Evolutionary conservation across 139 green algal species (phyloP).

Genomic region (Chlorokybus atmophyticus): DNA sequence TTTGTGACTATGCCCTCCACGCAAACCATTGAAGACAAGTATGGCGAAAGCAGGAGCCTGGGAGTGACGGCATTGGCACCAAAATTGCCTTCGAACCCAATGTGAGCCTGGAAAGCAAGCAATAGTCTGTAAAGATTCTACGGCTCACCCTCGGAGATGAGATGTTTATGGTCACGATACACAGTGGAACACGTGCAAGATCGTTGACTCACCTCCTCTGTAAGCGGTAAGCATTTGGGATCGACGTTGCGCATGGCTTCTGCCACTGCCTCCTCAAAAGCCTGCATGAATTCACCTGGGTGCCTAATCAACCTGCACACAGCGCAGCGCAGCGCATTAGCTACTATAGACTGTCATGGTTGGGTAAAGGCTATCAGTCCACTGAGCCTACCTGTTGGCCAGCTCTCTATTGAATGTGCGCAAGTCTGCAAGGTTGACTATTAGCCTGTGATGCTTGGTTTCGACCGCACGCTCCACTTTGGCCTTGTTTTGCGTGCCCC

Average conservation of each 20-base stretch:
- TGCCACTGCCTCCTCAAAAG: conserved; percentile 75
- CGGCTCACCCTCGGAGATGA: not conserved
- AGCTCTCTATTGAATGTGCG: not conserved
- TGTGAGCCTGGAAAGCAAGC: conserved; percentile 36
- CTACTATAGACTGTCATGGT: not conserved
- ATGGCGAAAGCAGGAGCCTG: conserved; percentile 53
- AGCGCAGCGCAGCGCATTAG: too few relatives aligned
- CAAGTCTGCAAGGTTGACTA: conserved; percentile 8
- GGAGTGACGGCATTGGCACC: conserved; percentile 70
- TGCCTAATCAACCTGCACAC: conserved; percentile 40
- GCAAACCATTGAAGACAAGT: conserved; percentile 69
- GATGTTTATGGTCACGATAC: not conserved
- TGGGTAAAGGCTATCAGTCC: conserved; percentile 1
- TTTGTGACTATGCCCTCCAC: conserved; percentile 95
- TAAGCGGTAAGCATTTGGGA: conserved; percentile 22
- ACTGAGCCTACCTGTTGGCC: not conserved
- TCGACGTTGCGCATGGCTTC: conserved; percentile 42
- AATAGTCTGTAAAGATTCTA: conserved; percentile 12
- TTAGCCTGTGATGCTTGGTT: conserved; percentile 1
- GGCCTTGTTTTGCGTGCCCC: not conserved
- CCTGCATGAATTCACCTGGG: conserved; percentile 58
- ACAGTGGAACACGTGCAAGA: not conserved
- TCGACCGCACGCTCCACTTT: not conserved
- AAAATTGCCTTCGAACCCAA: conserved; percentile 82
- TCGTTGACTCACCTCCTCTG: not conserved